These are phyloP conservation scores for Ceratobasidium sp. DNA, from an alignment of 1,284 basidiomycete species.

Conservation along the genomic window DNA sequence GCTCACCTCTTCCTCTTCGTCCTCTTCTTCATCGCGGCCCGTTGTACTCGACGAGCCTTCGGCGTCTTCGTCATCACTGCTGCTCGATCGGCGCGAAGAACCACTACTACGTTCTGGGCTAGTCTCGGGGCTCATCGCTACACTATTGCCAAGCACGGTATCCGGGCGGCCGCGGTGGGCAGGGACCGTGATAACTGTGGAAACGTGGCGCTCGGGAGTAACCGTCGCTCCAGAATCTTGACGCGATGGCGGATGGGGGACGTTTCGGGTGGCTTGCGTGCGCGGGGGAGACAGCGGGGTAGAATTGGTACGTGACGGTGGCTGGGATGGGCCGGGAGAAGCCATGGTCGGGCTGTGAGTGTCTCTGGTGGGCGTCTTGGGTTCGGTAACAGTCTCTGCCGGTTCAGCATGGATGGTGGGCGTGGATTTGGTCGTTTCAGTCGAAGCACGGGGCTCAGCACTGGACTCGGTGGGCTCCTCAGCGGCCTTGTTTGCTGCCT, in stretches of 20 bases:
- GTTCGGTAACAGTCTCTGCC: background rate
- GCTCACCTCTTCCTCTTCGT: constrained; percentile 58
- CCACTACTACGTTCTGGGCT: constrained; percentile 37
- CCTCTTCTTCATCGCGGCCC: constrained; percentile 54
- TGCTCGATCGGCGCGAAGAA: constrained; percentile 43
- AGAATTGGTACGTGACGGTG: constrained; percentile 34
- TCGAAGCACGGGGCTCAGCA: constrained; percentile 12
- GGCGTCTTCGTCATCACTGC: constrained; percentile 56
- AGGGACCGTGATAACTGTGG: constrained; percentile 58
- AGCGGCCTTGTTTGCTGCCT: constrained; percentile 37
- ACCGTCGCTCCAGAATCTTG: constrained; percentile 41
- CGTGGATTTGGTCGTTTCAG: constrained; percentile 16
- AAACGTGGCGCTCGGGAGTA: constrained; percentile 50
- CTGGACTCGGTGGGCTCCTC: constrained; percentile 16
- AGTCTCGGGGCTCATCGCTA: constrained; percentile 36
- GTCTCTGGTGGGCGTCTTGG: constrained; percentile 40
- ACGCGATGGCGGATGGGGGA: constrained; percentile 33
- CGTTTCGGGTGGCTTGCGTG: constrained; percentile 23
- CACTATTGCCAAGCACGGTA: constrained; percentile 8
- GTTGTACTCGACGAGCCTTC: constrained; percentile 51
- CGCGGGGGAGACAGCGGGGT: constrained; percentile 34
- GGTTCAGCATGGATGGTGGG: constrained; percentile 41
- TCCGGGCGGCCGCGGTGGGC: constrained; percentile 51
- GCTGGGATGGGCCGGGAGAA: constrained; percentile 21
- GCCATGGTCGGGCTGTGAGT: constrained; percentile 50